Conservation (phyloP, 1,284 basidiomycete genomes). For the Cerrena zonata region DNA sequence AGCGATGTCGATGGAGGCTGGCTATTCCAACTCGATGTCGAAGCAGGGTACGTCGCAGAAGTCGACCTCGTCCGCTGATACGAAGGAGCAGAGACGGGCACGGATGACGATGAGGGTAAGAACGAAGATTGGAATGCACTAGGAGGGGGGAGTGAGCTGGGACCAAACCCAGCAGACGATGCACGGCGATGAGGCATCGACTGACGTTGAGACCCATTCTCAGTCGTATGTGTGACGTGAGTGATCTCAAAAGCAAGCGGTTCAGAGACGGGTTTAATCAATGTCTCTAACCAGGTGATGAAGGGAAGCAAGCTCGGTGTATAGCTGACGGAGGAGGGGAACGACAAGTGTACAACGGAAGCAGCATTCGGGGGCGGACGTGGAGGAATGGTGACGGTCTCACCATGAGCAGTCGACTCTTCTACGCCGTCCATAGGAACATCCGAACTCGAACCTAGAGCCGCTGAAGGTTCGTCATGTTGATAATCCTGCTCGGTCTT, state of each 20-base stretch:
- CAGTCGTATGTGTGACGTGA: constrained; percentile 13
- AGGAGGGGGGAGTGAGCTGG: constrained; percentile 27
- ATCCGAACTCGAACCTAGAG: neutral
- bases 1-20: constrained; percentile 10
- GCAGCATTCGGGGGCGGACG: constrained; percentile 66
- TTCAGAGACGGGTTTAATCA: constrained; percentile 41
- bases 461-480: neutral
- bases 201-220: neutral
- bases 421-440: constrained; percentile 1
- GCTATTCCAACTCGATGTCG: constrained; percentile 25
- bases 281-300: constrained; percentile 55
- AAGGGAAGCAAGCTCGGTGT: constrained; percentile 49
- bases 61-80: constrained; percentile 28
- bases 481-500: neutral
- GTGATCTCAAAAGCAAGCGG: constrained; percentile 20
- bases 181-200: neutral
- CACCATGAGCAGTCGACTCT: constrained; percentile 3
- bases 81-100: constrained; percentile 10
- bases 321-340: constrained; percentile 59
- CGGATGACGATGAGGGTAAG: constrained; percentile 18
- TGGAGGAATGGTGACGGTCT: constrained; percentile 32
- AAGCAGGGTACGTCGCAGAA: constrained; percentile 25
- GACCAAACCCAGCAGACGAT: constrained; percentile 15
- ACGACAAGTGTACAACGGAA: constrained; percentile 67
- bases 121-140: constrained; percentile 26